These are phyloP conservation scores for Bipolaris bicolor DNA, from an alignment of 2,329 filamentous ascomycete species.

Conservation along the genomic window DNA sequence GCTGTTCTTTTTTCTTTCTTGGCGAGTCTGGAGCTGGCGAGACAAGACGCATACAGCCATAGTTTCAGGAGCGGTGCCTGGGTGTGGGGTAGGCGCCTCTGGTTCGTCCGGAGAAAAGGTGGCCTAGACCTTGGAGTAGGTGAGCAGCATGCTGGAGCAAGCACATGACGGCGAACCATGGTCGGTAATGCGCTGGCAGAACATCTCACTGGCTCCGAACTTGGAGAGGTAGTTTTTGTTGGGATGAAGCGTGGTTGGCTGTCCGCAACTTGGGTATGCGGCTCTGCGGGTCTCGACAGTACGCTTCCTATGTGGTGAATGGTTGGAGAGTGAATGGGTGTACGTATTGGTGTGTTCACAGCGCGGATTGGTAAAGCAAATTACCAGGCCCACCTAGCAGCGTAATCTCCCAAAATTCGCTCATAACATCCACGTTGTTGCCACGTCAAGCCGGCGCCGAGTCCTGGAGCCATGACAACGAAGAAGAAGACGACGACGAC, in stretches of 20 bases:
- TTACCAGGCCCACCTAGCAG: slow-evolving; percentile 12
- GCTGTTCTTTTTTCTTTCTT: slow-evolving; percentile 10
- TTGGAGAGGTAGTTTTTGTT: slow-evolving; percentile 17
- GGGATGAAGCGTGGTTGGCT: slow-evolving; percentile 16
- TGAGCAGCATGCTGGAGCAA: slow-evolving; percentile 1
- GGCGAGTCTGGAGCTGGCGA: slow-evolving; percentile 16
- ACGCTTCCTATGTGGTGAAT: slow-evolving; percentile 2
- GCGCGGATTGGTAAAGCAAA: slow-evolving; percentile 8
- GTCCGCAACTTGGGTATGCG: slow-evolving; percentile 10
- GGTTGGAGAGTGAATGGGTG: background rate
- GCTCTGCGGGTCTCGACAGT: slow-evolving; percentile 18
- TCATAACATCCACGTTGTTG: slow-evolving; percentile 4
- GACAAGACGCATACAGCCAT: background rate
- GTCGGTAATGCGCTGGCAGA: slow-evolving; percentile 3
- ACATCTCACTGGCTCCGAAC: slow-evolving; percentile 12
- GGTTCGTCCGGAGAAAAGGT: slow-evolving; percentile 24
- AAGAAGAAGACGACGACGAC: background rate
- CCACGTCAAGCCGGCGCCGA: slow-evolving; percentile 14
- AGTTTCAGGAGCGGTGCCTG: slow-evolving; percentile 20
- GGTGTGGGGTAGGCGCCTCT: slow-evolving; percentile 19
- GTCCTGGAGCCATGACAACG: slow-evolving; percentile 5
- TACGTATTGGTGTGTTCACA: background rate
- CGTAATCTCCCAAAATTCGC: slow-evolving; percentile 13
- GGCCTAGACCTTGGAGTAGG: slow-evolving; percentile 9
- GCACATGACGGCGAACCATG: slow-evolving; percentile 18